phyloP scores from a whole-genome alignment of 208 protist species.

The Acanthamoeba quina region DNA sequence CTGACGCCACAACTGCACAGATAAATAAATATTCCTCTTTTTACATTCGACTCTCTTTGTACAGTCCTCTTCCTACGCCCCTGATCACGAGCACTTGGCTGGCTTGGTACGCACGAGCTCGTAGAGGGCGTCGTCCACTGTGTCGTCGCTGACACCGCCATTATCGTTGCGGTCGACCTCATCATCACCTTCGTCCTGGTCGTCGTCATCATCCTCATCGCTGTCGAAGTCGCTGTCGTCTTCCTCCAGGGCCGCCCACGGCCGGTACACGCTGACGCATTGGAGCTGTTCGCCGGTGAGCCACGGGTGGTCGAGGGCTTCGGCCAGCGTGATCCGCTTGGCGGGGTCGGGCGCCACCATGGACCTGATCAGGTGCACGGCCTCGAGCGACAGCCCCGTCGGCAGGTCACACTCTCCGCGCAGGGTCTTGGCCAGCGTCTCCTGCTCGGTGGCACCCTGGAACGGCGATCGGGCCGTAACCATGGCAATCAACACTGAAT shows the following conservation, averaged over 20 bases:
- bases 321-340: not conserved
- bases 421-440: not conserved
- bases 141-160: too few species aligned
- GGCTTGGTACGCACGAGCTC: too few species aligned
- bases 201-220: not conserved
- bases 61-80: too few species aligned
- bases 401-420: not conserved
- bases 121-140: too few species aligned
- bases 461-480: not conserved
- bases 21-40: too few species aligned
- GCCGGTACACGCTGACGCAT: not conserved
- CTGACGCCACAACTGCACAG: not conserved
- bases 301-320: conserved; percentile 1
- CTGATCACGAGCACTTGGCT: too few species aligned
- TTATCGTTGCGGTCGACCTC: too few species aligned
- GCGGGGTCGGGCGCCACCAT: conserved; percentile 22
- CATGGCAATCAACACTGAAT: conserved; percentile 1
- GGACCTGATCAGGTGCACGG: not conserved
- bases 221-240: not conserved
- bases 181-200: too few species aligned
- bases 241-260: not conserved
- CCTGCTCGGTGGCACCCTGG: not conserved
- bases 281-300: not conserved
- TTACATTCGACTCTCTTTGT: too few species aligned
- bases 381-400: not conserved